Evolutionary conservation across 805 yeast species (phyloP), one percentile per base, ranked within the genome.

Genomic region (Saturnispora halmiae): DNA sequence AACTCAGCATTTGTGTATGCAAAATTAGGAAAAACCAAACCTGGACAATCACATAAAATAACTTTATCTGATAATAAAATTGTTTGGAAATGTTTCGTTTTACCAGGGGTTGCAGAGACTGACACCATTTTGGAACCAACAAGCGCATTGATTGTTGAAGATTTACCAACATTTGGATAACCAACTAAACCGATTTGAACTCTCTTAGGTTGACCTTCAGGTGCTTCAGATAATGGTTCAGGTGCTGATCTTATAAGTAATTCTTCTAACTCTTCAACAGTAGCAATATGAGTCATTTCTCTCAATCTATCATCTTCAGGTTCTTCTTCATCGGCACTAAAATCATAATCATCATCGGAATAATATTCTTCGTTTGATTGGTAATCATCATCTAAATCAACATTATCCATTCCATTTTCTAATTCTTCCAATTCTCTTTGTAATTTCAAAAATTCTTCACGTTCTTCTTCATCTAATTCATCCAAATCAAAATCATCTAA

Each of bases 41-140:
- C 99, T 2, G 99, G 99, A 69, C 99, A 92, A 70, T 92, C 99
- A 64, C 97, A 92, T 40, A 92, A 69, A 50, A 87, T 71, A 2
- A 92, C 92, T 28, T 81, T 72, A 39, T 82, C 83, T 1, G 95
- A 77, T 34, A 92, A 70, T 56, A 77, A 75, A 46, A 92, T 88
- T 1, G 99, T 92, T 67, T 92, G 99, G 72, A 92, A 92, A 70
- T 92, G 99, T 60, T 92, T 92, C 11, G 99, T 92, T 60, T 92
- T 92, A 67, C 99, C 99, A 11, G 99, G 99, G 1, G 98, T 92
- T 1, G 97, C 72, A 2, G 97, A 90, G 29, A 92, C 99, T 2
- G 96, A 87, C n/a, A 92, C 99, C 60, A 85, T 88, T 57, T 92
- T 92, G 15, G 96, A 78, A 11, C 98, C 98, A 34, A 90, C 92